These are phyloP conservation scores for Coniochaeta pulveracea DNA, from an alignment of 2,329 filamentous ascomycete species.

Conservation along the genomic window DNA sequence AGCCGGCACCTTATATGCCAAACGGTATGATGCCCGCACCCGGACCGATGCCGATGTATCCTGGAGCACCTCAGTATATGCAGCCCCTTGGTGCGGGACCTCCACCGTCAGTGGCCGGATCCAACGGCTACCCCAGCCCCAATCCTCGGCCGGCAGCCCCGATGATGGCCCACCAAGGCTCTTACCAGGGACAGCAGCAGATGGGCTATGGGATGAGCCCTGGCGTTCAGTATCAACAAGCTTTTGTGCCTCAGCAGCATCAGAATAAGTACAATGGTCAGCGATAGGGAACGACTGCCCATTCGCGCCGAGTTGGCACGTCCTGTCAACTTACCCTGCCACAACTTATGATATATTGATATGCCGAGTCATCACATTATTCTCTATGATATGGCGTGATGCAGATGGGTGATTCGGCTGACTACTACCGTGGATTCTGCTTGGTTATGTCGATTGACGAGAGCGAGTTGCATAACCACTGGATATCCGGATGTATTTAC, in stretches of 20 bases:
- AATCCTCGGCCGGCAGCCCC: slow-evolving; percentile 65
- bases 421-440: too few species aligned
- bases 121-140: slow-evolving; percentile 80
- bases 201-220: slow-evolving; percentile 63
- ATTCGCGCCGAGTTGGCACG: too few species aligned
- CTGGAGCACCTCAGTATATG: slow-evolving; percentile 50
- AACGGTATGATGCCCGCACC: slow-evolving; percentile 59
- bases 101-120: slow-evolving; percentile 49
- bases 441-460: too few species aligned
- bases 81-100: slow-evolving; percentile 46
- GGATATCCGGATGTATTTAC: too few species aligned
- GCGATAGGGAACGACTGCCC: slow-evolving; percentile 11
- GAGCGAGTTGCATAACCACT: too few species aligned
- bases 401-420: too few species aligned
- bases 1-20: slow-evolving; percentile 26
- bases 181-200: slow-evolving; percentile 81
- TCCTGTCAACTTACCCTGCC: too few species aligned
- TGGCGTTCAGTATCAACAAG: slow-evolving; percentile 63
- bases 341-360: too few species aligned
- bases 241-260: slow-evolving; percentile 59
- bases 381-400: too few species aligned
- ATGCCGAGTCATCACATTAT: too few species aligned
- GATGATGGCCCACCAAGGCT: slow-evolving; percentile 92
- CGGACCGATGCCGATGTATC: slow-evolving; percentile 71
- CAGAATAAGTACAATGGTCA: slow-evolving; percentile 52